Conservation (phyloP, 2,329 filamentous ascomycete genomes). For the Zalaria sp. region DNA sequence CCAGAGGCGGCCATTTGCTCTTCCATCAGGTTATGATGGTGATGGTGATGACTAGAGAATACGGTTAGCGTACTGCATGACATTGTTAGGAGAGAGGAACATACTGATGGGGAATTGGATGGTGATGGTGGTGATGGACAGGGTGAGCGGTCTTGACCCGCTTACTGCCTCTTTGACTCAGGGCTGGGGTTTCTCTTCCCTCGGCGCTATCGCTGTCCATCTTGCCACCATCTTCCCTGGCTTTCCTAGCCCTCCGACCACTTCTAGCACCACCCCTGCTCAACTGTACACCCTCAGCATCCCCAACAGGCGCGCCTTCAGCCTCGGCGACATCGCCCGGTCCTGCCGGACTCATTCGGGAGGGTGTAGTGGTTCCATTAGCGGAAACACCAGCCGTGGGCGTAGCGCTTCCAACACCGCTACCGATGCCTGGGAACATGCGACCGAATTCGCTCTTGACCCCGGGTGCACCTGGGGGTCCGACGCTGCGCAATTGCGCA, state of each 20-base stretch:
- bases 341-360: constrained; percentile 19
- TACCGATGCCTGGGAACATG: constrained; percentile 88
- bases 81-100: not conserved
- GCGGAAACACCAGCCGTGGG: constrained; percentile 29
- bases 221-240: constrained; percentile 1
- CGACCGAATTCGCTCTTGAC: constrained; percentile 92
- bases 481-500: constrained; percentile 66
- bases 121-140: constrained; percentile 34
- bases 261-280: constrained; percentile 1
- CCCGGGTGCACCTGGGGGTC: constrained; percentile 67
- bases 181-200: constrained; percentile 15
- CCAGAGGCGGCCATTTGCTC: constrained; percentile 6
- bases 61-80: constrained; percentile 2
- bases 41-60: constrained; percentile 13
- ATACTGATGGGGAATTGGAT: constrained; percentile 9
- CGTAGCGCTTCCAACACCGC: constrained; percentile 45
- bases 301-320: constrained; percentile 11
- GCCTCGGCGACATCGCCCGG: constrained; percentile 16
- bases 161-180: constrained; percentile 50
- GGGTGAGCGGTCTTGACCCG: constrained; percentile 37
- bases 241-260: constrained; percentile 1
- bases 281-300: constrained; percentile 1
- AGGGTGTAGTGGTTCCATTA: constrained; percentile 41
- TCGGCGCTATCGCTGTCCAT: constrained; percentile 24
- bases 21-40: constrained; percentile 16